These are phyloP conservation scores for Cystoderma amianthinum DNA, from an alignment of 768 basidiomycete genomes.

Conservation along the genomic window DNA sequence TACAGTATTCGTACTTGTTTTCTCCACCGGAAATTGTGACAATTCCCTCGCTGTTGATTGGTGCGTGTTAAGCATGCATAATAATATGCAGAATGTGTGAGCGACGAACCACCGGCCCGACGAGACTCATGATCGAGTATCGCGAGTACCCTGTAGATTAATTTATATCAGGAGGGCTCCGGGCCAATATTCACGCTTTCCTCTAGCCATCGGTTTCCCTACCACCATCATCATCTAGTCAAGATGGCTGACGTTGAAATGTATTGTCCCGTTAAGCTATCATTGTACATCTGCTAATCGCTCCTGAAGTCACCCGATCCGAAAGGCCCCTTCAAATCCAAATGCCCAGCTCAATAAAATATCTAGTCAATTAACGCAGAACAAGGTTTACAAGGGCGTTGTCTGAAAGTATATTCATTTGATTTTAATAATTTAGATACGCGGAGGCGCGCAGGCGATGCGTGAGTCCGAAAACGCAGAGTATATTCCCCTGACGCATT, in stretches of 20 bases:
- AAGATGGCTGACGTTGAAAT: constrained; percentile 50
- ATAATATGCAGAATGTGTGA: too few species aligned
- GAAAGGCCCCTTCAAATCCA: constrained; percentile 21
- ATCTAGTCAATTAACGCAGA: constrained; percentile 68
- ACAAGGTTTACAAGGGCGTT: constrained; percentile 42
- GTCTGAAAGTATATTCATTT: neutral
- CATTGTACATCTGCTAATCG: neutral
- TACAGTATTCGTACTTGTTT: constrained; percentile 1
- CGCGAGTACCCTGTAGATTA: too few species aligned
- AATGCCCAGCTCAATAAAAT: constrained; percentile 61
- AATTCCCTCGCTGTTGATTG: constrained; percentile 15
- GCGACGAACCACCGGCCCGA: too few species aligned
- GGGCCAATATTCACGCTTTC: too few species aligned
- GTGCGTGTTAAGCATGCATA: too few species aligned
- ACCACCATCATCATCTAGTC: too few species aligned
- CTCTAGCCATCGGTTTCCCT: too few species aligned
- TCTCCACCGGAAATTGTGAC: constrained; percentile 7
- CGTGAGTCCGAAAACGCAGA: too few species aligned
- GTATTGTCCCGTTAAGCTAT: constrained; percentile 20
- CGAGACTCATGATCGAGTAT: too few species aligned
- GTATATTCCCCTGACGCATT: too few species aligned
- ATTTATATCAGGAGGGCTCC: too few species aligned
- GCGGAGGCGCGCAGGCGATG: constrained; percentile 84
- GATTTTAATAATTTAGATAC: constrained; percentile 21
- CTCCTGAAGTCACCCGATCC: constrained; percentile 28